Conservation (phyloP, 2,329 filamentous ascomycete species). For the Exophiala sp. region DNA sequence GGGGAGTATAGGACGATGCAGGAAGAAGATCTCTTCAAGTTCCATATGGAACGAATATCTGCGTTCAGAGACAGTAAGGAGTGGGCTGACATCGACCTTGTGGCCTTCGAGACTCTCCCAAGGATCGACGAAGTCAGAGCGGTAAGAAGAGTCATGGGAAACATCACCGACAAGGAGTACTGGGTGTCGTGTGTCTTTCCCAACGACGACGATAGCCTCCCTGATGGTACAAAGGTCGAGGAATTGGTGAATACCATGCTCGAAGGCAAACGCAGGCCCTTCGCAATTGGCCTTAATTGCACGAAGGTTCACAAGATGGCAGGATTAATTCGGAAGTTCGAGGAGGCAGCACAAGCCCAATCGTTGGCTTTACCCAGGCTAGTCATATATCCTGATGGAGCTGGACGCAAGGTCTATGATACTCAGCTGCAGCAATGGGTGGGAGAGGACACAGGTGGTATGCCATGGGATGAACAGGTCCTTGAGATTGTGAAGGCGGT, state of each 20-base stretch:
- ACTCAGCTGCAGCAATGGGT: constrained; percentile 58
- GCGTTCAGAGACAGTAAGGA: constrained; percentile 45
- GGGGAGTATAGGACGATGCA: constrained; percentile 51
- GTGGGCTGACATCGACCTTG: constrained; percentile 44
- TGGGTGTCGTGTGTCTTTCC: constrained; percentile 63
- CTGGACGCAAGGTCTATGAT: constrained; percentile 62
- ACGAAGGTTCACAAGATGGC: constrained; percentile 40
- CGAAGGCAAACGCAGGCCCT: constrained; percentile 38
- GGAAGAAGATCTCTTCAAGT: constrained; percentile 44
- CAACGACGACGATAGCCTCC: constrained; percentile 47
- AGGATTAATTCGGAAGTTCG: constrained; percentile 29
- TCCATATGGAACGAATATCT: constrained; percentile 53
- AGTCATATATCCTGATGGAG: constrained; percentile 64
- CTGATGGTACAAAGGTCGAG: constrained; percentile 50
- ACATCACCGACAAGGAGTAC: constrained; percentile 39
- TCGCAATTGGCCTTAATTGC: constrained; percentile 64
- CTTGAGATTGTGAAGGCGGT: constrained; percentile 30
- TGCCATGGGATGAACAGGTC: constrained; percentile 33
- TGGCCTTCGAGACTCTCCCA: constrained; percentile 63
- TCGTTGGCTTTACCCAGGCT: constrained; percentile 45
- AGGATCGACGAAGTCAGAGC: constrained; percentile 57
- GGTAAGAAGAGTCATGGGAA: constrained; percentile 44
- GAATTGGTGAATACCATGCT: constrained; percentile 41
- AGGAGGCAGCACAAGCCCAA: constrained; percentile 37
- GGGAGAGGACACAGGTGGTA: constrained; percentile 13